Base-by-base conservation (phyloP, 2,329 filamentous ascomycete genomes). In the Periconia sp. region DNA sequence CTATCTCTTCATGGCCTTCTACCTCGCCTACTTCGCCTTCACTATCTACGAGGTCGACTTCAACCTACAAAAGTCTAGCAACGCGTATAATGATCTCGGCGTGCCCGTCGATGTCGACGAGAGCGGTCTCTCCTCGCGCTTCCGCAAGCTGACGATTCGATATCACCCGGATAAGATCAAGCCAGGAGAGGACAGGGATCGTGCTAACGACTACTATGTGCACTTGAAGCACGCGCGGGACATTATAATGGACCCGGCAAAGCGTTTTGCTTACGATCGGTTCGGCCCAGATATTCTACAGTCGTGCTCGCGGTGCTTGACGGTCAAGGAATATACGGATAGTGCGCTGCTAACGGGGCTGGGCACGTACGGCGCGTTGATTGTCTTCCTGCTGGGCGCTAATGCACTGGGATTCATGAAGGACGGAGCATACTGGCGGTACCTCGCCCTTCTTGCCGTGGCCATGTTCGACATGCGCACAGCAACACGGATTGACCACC, bases 11-110 rank as follows among this genome's bases (percentile, higher is more conserved):
- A 86, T 92, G 64, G 76, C 86, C 56, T 89, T 97, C 61, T 86
- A 97, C 36, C 77, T 86, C 35, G 74, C 82, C 48, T 99, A 97
- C 74, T 88, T 97, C 25, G 73, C 87, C 53, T 96, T 96, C 78
- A 96, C 91, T 33, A 84, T 97, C 60, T 94, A 92, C 74, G 92
- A 97, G 73, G 87, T 90, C 61, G 89, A 95, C 78, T 84, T 88
- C 74, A 84, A 89, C 51, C 79, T 96, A 19, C 86, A 83, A 50
- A 75, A 79, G 31, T 75, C 78, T 1, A 84, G 87, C 13, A 85
- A 89, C 69, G 96, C 88, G 74, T 97, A 96, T 74, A 77, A 82
- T 33, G 81, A 87, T 51, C 81, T 99, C 0, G 84, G 84, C 24
- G 81, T 96, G 0, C 76, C 85, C 10, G 78, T 86, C 25, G 70